Conservation (phyloP, 768 basidiomycete genomes). For the Tephrocybe rancida region DNA sequence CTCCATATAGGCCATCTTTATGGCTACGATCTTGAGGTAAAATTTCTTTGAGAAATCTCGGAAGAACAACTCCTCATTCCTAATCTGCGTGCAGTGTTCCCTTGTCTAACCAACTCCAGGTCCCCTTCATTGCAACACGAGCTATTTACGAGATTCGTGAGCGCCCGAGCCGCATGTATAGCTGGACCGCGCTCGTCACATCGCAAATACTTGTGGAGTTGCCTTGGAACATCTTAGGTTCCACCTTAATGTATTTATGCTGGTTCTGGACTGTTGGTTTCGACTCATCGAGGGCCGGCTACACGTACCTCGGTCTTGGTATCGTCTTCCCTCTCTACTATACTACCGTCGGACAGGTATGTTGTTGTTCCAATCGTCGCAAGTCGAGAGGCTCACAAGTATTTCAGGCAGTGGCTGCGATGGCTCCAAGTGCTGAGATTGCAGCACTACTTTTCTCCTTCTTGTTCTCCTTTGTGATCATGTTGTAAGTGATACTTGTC, state of each 20-base stretch:
- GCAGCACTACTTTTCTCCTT: constrained; percentile 54
- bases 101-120: constrained; percentile 65
- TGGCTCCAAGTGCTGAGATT: constrained; percentile 57
- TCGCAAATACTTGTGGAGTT: constrained; percentile 58
- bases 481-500: constrained; percentile 40
- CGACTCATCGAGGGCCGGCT: constrained; percentile 54
- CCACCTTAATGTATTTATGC: constrained; percentile 59
- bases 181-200: constrained; percentile 60
- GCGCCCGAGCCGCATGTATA: constrained; percentile 64
- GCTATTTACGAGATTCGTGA: constrained; percentile 70
- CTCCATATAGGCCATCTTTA: constrained; percentile 48
- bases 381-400: constrained; percentile 25
- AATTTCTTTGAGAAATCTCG: neutral
- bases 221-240: constrained; percentile 63
- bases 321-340: constrained; percentile 63
- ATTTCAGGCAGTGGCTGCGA: constrained; percentile 55
- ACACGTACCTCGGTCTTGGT: constrained; percentile 55
- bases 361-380: neutral
- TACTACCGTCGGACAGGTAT: constrained; percentile 56
- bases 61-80: constrained; percentile 1
- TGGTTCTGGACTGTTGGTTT: constrained; percentile 78
- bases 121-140: constrained; percentile 61
- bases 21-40: constrained; percentile 49
- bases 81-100: constrained; percentile 36
- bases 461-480: constrained; percentile 59